Conservation (phyloP, 345 rosid genomes). For the Turritis glabra region DNA sequence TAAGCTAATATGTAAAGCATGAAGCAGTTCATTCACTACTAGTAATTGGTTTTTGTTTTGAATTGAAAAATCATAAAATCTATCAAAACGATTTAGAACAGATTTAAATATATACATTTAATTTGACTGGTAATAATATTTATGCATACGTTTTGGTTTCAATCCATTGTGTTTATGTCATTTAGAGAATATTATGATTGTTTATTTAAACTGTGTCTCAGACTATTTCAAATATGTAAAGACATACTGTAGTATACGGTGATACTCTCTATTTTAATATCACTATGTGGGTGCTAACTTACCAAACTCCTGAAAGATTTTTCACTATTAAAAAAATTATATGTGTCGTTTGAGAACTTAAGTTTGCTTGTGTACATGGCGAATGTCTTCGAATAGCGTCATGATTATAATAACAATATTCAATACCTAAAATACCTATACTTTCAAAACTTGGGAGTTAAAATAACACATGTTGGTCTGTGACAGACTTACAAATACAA, state of each 20-base stretch:
- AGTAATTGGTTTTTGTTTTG: neutral
- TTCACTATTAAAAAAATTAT: neutral
- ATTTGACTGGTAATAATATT: no score
- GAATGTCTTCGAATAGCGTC: constrained; percentile 16
- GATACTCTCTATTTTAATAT: neutral
- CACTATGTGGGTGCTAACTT: constrained; percentile 6
- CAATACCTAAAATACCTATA: constrained; percentile 1
- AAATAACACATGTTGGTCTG: constrained; percentile 34
- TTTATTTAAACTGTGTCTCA: neutral
- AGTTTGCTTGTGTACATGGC: constrained; percentile 37
- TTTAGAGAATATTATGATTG: neutral
- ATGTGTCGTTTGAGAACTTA: constrained; percentile 14
- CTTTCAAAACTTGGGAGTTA: constrained; percentile 9
- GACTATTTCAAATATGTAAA: neutral
- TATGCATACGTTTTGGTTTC: no score
- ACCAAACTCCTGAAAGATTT: constrained; percentile 17
- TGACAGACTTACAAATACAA: constrained; percentile 32
- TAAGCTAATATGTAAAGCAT: neutral
- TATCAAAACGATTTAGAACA: neutral
- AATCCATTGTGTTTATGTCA: no score
- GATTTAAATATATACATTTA: no score
- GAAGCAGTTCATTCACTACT: neutral
- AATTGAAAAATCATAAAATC: no score
- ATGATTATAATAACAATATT: constrained; percentile 13
- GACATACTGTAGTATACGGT: neutral